Evolutionary conservation across 2,329 filamentous ascomycete species (phyloP).

Genomic region (Fusarium sp.): DNA sequence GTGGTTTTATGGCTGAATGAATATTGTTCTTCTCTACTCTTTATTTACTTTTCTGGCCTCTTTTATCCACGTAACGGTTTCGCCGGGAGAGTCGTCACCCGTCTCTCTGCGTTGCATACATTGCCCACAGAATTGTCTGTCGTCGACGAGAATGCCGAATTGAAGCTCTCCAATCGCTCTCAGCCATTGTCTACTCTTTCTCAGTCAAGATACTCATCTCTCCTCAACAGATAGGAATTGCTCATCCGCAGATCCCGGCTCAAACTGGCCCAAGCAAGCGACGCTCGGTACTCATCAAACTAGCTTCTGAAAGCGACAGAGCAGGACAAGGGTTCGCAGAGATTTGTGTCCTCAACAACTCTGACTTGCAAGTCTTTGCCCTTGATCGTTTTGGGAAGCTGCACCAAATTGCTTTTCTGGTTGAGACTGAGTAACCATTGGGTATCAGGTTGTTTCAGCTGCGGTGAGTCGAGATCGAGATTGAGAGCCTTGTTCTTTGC

Average conservation of each 20-base stretch:
- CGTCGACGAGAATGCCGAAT: background rate
- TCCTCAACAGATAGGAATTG: background rate
- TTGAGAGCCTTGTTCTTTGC: background rate
- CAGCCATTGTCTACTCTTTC: background rate
- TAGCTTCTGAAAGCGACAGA: slow-evolving; percentile 15
- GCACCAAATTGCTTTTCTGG: slow-evolving; percentile 2
- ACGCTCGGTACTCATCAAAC: slow-evolving; percentile 26
- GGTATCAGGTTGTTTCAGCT: slow-evolving; percentile 13
- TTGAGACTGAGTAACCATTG: slow-evolving; percentile 26
- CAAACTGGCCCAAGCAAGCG: slow-evolving; percentile 6
- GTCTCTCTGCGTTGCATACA: background rate
- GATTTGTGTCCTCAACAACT: slow-evolving; percentile 23
- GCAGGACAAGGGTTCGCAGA: slow-evolving; percentile 19
- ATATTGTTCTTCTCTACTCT: slow-evolving; percentile 1
- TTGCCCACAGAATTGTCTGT: background rate
- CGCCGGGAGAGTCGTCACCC: too few species aligned
- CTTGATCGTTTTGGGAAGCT: slow-evolving; percentile 10
- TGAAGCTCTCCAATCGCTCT: background rate
- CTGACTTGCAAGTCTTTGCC: slow-evolving; percentile 1
- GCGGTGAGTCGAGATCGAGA: slow-evolving; percentile 3
- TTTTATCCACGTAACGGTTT: background rate
- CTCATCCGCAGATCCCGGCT: slow-evolving; percentile 32
- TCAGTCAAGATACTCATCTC: background rate
- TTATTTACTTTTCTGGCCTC: slow-evolving; percentile 10
- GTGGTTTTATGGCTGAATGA: slow-evolving; percentile 14